These are phyloP conservation scores for Pyrrhoderma lamaoense DNA, from an alignment of 1,284 basidiomycete genomes.

Conservation along the genomic window DNA sequence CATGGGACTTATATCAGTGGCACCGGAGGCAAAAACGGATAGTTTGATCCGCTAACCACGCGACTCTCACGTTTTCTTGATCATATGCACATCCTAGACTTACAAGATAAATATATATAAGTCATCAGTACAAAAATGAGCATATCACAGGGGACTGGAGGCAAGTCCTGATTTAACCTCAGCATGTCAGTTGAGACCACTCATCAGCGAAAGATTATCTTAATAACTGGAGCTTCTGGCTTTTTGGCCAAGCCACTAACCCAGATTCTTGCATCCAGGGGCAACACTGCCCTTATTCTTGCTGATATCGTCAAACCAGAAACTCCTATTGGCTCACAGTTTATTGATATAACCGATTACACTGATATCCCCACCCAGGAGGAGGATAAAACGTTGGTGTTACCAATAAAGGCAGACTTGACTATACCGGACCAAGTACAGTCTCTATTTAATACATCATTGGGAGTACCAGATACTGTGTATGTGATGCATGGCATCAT, in stretches of 20 bases:
- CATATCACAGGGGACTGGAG: too few relatives aligned
- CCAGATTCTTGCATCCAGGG: slow-evolving; percentile 29
- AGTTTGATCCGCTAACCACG: too few relatives aligned
- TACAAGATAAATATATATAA: too few relatives aligned
- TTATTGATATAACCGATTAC: slow-evolving; percentile 20
- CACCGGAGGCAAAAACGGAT: too few relatives aligned
- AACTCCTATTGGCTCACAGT: slow-evolving; percentile 31
- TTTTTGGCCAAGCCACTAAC: slow-evolving; percentile 36
- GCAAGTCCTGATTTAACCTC: too few relatives aligned
- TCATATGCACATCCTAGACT: too few relatives aligned
- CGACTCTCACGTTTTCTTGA: too few relatives aligned
- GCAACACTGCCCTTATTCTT: slow-evolving; percentile 40
- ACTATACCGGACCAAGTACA: slow-evolving; percentile 37
- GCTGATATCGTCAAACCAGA: slow-evolving; percentile 48
- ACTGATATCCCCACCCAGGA: too few relatives aligned
- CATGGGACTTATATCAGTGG: too few relatives aligned
- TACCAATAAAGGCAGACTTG: slow-evolving; percentile 42
- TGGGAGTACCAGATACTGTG: slow-evolving; percentile 39
- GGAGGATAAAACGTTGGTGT: too few relatives aligned
- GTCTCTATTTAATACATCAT: slow-evolving; percentile 32
- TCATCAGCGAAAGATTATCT: slow-evolving; percentile 29
- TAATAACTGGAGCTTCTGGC: slow-evolving; percentile 54
- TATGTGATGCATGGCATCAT: slow-evolving; percentile 63
- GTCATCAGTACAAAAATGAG: too few relatives aligned
- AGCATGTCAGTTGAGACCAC: slow-evolving; percentile 12